A percentile compares a stretch with the other conserved stretches of the same genome.
phyloP scores from a whole-genome alignment of 345 rosid species.

The Citrus sp. region DNA sequence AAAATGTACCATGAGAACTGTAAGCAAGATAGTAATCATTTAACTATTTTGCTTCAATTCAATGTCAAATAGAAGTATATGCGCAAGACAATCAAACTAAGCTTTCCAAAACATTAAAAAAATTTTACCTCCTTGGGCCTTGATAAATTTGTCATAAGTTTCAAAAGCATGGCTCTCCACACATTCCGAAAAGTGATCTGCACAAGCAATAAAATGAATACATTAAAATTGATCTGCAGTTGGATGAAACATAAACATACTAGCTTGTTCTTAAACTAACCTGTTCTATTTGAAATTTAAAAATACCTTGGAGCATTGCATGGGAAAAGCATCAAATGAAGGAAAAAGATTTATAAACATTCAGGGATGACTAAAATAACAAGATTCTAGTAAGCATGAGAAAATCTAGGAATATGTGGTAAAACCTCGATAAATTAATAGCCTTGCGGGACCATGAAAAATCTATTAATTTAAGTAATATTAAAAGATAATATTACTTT shows the following conservation, averaged over 20 bases:
- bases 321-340: not conserved
- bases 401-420: no score
- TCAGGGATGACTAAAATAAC: not conserved
- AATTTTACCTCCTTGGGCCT: slow-evolving; percentile 65
- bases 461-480: no score
- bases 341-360: not conserved
- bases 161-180: slow-evolving; percentile 90
- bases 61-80: not conserved
- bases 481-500: no score
- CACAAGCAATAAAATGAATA: slow-evolving; percentile 15
- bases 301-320: not conserved
- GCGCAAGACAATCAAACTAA: slow-evolving; percentile 1
- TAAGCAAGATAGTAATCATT: not conserved
- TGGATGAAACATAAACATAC: not conserved
- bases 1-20: not conserved
- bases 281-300: not conserved
- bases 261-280: not conserved
- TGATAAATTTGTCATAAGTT: slow-evolving; percentile 96
- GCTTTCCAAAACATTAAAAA: not conserved
- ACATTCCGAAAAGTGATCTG: slow-evolving; percentile 97
- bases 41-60: not conserved
- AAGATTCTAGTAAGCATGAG: not conserved
- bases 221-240: slow-evolving; percentile 2
- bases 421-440: no score
- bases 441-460: no score